Conservation (phyloP, 2,329 filamentous ascomycete species). For the Pyrenophora seminiperda region DNA sequence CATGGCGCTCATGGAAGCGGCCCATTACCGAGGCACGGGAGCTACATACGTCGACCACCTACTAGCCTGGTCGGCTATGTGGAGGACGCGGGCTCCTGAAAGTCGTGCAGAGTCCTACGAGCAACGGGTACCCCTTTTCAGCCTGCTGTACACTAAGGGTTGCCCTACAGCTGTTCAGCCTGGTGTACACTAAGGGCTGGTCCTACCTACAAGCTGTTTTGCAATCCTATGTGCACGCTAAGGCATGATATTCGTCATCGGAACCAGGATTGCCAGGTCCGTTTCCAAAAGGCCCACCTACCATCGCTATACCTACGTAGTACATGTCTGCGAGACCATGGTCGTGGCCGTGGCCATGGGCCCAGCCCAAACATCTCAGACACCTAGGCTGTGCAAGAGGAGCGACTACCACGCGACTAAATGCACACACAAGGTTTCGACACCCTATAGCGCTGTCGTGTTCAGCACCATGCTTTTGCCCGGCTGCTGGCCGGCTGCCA, state of each 20-base stretch:
- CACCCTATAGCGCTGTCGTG: conserved; percentile 29
- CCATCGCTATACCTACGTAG: conserved; percentile 7
- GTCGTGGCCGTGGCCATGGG: neutral
- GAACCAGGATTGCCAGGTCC: conserved; percentile 19
- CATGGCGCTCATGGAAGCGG: conserved; percentile 19
- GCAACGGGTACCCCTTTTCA: conserved; percentile 28
- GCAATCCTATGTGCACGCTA: conserved; percentile 24
- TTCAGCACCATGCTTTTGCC: conserved; percentile 22
- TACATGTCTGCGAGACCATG: conserved; percentile 2
- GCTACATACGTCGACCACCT: conserved; percentile 8
- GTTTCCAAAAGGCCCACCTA: conserved; percentile 21
- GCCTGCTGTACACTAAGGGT: conserved; percentile 11
- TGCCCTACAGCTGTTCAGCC: too few species aligned
- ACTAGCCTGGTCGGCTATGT: conserved; percentile 13
- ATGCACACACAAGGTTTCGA: conserved; percentile 17
- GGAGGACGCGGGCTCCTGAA: conserved; percentile 15
- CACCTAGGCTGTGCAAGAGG: conserved; percentile 5
- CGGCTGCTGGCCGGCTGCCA: conserved; percentile 31
- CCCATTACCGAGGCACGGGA: conserved; percentile 5
- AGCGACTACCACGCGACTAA: conserved; percentile 12
- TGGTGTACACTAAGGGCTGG: neutral
- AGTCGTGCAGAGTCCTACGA: conserved; percentile 20
- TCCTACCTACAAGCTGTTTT: conserved; percentile 15
- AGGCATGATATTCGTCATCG: conserved; percentile 35
- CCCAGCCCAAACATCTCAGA: conserved; percentile 6